Evolutionary conservation across 2,329 filamentous ascomycete genomes (phyloP).

Genomic region (Aureobasidium musti): DNA sequence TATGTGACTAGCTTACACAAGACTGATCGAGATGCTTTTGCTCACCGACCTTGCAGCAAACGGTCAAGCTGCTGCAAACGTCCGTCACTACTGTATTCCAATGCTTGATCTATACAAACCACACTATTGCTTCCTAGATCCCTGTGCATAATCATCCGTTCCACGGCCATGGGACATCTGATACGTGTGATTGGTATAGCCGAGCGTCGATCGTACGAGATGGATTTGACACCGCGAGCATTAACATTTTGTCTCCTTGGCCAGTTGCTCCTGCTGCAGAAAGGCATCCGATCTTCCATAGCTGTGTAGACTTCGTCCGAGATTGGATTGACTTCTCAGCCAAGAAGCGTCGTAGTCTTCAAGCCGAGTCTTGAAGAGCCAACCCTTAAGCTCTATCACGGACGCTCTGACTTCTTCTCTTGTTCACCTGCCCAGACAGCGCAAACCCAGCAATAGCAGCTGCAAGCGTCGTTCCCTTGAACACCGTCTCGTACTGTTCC

Average conservation of each 20-base stretch:
- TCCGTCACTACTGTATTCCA: neutral
- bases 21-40: neutral
- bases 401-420: neutral
- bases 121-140: neutral
- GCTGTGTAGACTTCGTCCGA: neutral
- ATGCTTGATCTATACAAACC: neutral
- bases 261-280: neutral
- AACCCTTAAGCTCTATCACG: neutral
- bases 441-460: constrained; percentile 27
- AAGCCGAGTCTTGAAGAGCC: neutral
- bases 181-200: neutral
- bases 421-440: constrained; percentile 17
- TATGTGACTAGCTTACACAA: neutral
- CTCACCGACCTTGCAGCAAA: constrained; percentile 9
- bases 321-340: neutral
- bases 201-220: neutral
- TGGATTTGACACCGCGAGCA: neutral
- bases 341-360: neutral
- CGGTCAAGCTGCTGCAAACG: constrained; percentile 2
- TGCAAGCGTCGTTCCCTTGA: constrained; percentile 40
- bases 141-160: neutral
- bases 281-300: neutral
- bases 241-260: neutral
- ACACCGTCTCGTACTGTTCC: constrained; percentile 43
- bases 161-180: neutral